Percentiles rank a stretch among this genome's conserved stretches.
Evolutionary conservation across 75 land plant genomes (phyloP).

Genomic region (Larix kaempferi): DNA sequence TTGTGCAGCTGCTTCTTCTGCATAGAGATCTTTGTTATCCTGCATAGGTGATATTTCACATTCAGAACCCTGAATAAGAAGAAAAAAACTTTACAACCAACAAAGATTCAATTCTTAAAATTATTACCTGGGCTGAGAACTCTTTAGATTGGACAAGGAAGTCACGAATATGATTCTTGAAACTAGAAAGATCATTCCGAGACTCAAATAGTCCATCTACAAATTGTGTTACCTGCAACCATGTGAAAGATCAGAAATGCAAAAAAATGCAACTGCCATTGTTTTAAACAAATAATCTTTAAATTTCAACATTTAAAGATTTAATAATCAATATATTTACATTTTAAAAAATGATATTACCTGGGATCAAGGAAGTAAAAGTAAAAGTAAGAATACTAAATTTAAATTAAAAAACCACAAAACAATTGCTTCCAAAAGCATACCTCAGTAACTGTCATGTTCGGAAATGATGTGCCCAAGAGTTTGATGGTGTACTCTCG

Average conservation of each 20-base stretch:
- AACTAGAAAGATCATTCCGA: slow-evolving; percentile 68
- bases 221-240: slow-evolving; percentile 75
- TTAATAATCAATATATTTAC: neutral
- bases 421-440: neutral
- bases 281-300: too few relatives aligned
- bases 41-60: slow-evolving; percentile 26
- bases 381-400: too few relatives aligned
- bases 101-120: neutral
- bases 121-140: slow-evolving; percentile 92
- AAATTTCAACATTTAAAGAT: too few relatives aligned
- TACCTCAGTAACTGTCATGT: slow-evolving; percentile 92
- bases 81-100: neutral
- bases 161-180: slow-evolving; percentile 92
- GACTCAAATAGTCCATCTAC: slow-evolving; percentile 90
- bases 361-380: too few relatives aligned
- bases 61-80: neutral
- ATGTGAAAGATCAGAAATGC: neutral
- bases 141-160: slow-evolving; percentile 99
- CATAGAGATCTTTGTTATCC: slow-evolving; percentile 99
- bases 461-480: slow-evolving; percentile 89
- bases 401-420: neutral
- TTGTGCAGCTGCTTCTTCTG: slow-evolving; percentile 95
- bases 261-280: neutral
- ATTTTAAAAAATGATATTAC: neutral
- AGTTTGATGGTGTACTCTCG: slow-evolving; percentile 96